Evolutionary conservation across 495 filamentous ascomycete genomes (phyloP).

Genomic region (Penicillium arizonense): DNA sequence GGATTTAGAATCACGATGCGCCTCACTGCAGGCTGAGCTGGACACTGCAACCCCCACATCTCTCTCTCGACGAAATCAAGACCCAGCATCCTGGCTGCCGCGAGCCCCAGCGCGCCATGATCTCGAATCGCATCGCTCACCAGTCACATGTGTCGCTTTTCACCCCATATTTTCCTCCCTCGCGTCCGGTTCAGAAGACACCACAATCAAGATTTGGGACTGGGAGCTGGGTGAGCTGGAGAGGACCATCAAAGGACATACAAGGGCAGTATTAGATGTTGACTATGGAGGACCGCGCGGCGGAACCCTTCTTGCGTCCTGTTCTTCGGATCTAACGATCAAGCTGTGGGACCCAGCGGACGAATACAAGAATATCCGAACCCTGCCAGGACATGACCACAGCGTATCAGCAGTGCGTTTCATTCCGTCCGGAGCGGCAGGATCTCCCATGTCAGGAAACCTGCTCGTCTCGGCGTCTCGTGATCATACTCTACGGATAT

Average conservation of each 20-base stretch:
- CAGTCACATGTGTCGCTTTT: constrained; percentile 88
- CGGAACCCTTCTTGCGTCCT: constrained; percentile 83
- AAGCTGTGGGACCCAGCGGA: constrained; percentile 95
- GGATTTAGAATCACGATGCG: constrained; percentile 78
- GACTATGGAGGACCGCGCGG: constrained; percentile 90
- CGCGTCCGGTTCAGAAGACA: constrained; percentile 91
- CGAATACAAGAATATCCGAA: constrained; percentile 94
- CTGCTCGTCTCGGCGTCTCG: constrained; percentile 80
- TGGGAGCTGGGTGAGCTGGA: constrained; percentile 96
- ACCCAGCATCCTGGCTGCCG: constrained; percentile 85
- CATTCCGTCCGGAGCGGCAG: constrained; percentile 72
- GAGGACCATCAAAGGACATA: constrained; percentile 89
- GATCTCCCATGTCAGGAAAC: constrained; percentile 53
- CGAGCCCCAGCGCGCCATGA: constrained; percentile 70
- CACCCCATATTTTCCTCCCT: constrained; percentile 91
- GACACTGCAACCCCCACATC: constrained; percentile 84
- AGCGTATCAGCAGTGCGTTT: constrained; percentile 88
- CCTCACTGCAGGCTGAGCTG: constrained; percentile 73
- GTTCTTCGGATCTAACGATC: constrained; percentile 87
- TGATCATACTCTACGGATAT: constrained; percentile 82
- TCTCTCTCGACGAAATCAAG: constrained; percentile 73
- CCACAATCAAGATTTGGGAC: constrained; percentile 96
- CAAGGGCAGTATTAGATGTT: constrained; percentile 82
- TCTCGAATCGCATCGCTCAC: constrained; percentile 77
- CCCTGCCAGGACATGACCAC: constrained; percentile 90